Percentiles rank a stretch among this genome's conserved stretches.
These are phyloP conservation scores for Collybiopsis confluens DNA, from an alignment of 768 basidiomycete genomes.

Conservation along the genomic window DNA sequence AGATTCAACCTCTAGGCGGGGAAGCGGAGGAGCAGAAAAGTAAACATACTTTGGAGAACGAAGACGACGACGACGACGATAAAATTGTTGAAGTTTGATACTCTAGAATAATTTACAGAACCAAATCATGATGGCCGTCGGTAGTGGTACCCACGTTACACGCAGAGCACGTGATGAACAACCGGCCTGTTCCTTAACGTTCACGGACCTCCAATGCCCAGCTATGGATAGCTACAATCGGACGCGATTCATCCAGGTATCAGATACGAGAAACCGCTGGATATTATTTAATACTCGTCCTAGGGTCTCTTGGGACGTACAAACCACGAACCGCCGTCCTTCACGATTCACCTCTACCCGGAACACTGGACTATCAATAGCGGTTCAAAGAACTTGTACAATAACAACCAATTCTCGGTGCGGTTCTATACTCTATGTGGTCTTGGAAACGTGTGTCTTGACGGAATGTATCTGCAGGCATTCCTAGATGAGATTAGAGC, in stretches of 20 bases:
- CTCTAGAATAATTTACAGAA: too few relatives aligned
- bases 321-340: constrained; percentile 59
- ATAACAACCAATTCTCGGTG: constrained; percentile 68
- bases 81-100: too few relatives aligned
- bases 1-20: too few relatives aligned
- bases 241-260: constrained; percentile 50
- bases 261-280: background rate
- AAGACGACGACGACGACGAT: too few relatives aligned
- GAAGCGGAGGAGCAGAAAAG: too few relatives aligned
- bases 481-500: constrained; percentile 80
- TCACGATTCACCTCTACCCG: constrained; percentile 71
- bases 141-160: too few relatives aligned
- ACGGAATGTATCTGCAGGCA: constrained; percentile 44
- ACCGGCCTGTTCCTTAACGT: background rate
- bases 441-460: too few relatives aligned
- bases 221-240: constrained; percentile 71
- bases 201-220: background rate
- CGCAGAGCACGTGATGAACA: background rate
- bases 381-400: constrained; percentile 74
- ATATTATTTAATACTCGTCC: constrained; percentile 7
- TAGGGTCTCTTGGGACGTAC: constrained; percentile 59
- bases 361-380: constrained; percentile 84
- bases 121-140: too few relatives aligned
- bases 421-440: constrained; percentile 10
- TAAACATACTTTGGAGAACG: too few relatives aligned